These are phyloP conservation scores for Vaccinium corymbosum DNA, from an alignment of 148 eudicot species.

Conservation along the genomic window DNA sequence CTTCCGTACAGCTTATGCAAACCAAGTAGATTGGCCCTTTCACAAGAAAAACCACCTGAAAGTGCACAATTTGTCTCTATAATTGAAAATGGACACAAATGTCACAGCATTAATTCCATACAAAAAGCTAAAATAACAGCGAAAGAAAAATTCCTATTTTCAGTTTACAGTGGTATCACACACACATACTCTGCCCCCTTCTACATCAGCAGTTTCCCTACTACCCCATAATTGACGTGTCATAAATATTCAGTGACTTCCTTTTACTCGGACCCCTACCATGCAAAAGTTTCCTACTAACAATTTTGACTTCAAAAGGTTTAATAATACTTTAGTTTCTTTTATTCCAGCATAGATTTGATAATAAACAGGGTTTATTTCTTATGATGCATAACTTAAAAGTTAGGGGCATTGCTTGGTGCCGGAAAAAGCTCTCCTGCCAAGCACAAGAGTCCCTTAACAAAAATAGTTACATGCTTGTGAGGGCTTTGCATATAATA, in stretches of 20 bases:
- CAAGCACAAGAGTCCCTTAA: background rate
- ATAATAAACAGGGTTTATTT: background rate
- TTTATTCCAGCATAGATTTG: background rate
- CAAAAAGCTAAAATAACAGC: background rate
- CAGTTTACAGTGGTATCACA: background rate
- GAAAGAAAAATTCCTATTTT: background rate
- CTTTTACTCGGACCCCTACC: background rate
- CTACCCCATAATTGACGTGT: background rate
- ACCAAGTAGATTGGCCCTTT: constrained; percentile 94
- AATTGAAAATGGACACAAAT: background rate
- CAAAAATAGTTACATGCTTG: background rate
- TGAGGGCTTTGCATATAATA: background rate
- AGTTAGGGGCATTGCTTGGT: background rate
- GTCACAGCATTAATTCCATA: background rate
- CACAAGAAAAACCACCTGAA: constrained; percentile 88
- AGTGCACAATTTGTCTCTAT: constrained; percentile 1
- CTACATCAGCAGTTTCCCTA: background rate
- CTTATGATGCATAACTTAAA: background rate
- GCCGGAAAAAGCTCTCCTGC: background rate
- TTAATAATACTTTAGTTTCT: background rate
- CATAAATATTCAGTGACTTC: background rate
- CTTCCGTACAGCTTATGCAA: constrained; percentile 97
- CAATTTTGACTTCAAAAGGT: background rate
- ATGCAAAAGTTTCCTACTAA: background rate
- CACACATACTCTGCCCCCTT: background rate